Conservation (phyloP, 2,329 filamentous ascomycete species). For the Cercospora sp. region DNA sequence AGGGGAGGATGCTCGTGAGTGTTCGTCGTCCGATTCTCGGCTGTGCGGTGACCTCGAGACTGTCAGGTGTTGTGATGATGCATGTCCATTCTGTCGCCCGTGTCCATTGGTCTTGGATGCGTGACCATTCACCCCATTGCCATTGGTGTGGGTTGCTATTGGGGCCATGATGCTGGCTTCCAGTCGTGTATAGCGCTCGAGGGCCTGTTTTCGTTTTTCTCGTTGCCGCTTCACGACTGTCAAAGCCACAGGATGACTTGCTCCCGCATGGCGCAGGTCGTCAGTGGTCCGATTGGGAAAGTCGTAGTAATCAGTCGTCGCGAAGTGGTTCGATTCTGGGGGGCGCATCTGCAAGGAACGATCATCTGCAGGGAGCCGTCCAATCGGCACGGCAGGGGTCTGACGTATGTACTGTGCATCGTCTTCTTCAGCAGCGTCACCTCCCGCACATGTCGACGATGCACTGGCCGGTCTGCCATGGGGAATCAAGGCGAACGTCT, state of each 20-base stretch:
- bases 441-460: slow-evolving; percentile 8
- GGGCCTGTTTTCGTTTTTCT: slow-evolving; percentile 2
- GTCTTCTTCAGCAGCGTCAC: background rate
- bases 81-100: background rate
- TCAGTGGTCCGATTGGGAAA: background rate
- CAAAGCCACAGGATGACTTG: background rate
- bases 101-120: background rate
- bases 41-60: slow-evolving; percentile 9
- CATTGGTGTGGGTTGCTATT: slow-evolving; percentile 9
- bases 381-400: background rate
- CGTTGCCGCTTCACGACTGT: background rate
- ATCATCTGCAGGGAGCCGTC: slow-evolving; percentile 1
- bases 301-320: background rate
- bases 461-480: slow-evolving; percentile 2
- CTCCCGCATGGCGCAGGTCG: background rate
- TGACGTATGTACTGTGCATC: background rate
- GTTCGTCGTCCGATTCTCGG: slow-evolving; percentile 12
- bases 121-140: background rate
- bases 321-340: slow-evolving; percentile 6
- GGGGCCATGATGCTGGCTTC: slow-evolving; percentile 7
- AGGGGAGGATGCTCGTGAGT: slow-evolving; percentile 7
- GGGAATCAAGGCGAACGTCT: slow-evolving; percentile 12
- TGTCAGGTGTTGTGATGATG: background rate
- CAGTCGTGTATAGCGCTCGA: background rate
- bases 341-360: background rate